Percentiles rank a stretch among this genome's conserved stretches.
Evolutionary conservation across 2,329 filamentous ascomycete genomes (phyloP).

Genomic region (Venturiaceae sp.): DNA sequence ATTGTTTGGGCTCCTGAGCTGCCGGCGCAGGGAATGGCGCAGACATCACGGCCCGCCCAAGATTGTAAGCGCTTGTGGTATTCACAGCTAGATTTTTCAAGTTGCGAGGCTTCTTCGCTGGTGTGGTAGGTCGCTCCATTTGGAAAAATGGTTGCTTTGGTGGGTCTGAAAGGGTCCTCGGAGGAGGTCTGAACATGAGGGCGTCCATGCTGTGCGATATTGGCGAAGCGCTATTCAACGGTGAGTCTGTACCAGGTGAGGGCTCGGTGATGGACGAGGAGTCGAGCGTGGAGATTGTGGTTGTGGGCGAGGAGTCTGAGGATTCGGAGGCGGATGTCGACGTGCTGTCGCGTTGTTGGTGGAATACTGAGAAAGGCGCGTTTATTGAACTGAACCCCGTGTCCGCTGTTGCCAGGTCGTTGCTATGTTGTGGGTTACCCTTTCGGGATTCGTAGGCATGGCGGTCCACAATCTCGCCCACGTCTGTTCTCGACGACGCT

Average conservation of each 20-base stretch:
- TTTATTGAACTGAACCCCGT: slow-evolving; percentile 23
- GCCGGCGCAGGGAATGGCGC: slow-evolving; percentile 39
- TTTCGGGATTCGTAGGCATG: background rate
- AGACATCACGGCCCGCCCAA: slow-evolving; percentile 37
- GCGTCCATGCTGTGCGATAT: slow-evolving; percentile 55
- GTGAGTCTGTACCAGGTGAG: slow-evolving; percentile 85
- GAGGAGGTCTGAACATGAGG: slow-evolving; percentile 26
- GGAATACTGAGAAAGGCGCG: slow-evolving; percentile 33
- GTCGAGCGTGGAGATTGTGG: slow-evolving; percentile 85
- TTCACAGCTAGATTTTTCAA: slow-evolving; percentile 79
- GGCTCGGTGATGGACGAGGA: slow-evolving; percentile 83
- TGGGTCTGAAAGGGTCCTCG: slow-evolving; percentile 31
- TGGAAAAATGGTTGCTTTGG: slow-evolving; percentile 40
- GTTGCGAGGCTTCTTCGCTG: slow-evolving; percentile 65
- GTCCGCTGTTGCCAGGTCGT: slow-evolving; percentile 19
- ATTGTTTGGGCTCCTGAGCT: slow-evolving; percentile 33
- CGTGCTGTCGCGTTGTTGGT: slow-evolving; percentile 68
- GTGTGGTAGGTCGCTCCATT: slow-evolving; percentile 35
- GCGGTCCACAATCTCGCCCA: background rate
- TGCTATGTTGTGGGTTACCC: slow-evolving; percentile 22
- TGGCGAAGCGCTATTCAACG: slow-evolving; percentile 62
- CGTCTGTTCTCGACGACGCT: slow-evolving; percentile 17
- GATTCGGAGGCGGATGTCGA: slow-evolving; percentile 74
- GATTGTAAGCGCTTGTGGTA: slow-evolving; percentile 39
- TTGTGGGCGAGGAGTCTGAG: slow-evolving; percentile 89